These are phyloP conservation scores for Lentinus brumalis DNA, from an alignment of 768 basidiomycete genomes.

Conservation along the genomic window DNA sequence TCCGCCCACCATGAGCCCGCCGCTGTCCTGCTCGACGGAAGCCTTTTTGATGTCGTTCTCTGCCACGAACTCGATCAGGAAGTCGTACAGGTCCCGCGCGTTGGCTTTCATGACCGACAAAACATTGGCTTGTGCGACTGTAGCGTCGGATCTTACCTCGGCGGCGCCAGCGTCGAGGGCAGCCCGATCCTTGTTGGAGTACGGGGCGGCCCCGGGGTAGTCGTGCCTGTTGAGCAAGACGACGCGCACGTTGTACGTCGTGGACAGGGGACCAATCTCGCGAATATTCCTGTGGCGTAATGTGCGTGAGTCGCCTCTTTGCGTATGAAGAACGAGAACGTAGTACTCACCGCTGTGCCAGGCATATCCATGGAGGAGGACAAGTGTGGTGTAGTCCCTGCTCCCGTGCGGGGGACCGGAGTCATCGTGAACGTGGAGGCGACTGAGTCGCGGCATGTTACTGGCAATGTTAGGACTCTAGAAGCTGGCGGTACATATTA, in stretches of 20 bases:
- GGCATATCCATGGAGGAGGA: constrained; percentile 4
- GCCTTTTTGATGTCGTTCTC: constrained; percentile 30
- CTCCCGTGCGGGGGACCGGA: constrained; percentile 2
- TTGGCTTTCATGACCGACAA: constrained; percentile 28
- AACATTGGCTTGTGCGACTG: constrained; percentile 16
- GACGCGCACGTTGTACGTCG: constrained; percentile 23
- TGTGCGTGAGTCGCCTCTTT: background rate
- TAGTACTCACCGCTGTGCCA: constrained; percentile 21
- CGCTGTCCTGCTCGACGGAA: background rate
- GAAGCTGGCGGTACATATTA: no score
- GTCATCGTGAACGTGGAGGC: background rate
- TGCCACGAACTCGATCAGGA: constrained; percentile 37
- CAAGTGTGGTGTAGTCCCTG: constrained; percentile 1
- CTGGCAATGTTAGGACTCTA: no score
- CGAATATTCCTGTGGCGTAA: background rate
- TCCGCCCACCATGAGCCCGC: constrained; percentile 14
- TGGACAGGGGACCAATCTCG: constrained; percentile 15
- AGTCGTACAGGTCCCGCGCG: constrained; percentile 37
- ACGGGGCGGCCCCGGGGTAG: constrained; percentile 26
- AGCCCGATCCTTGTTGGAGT: constrained; percentile 12
- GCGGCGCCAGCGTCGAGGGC: background rate
- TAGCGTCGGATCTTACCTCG: constrained; percentile 7
- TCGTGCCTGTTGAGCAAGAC: constrained; percentile 28
- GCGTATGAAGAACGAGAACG: background rate
- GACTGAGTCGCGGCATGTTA: no score